Conservation (phyloP, 345 rosid genomes). For the Abelmoschus esculentus region DNA sequence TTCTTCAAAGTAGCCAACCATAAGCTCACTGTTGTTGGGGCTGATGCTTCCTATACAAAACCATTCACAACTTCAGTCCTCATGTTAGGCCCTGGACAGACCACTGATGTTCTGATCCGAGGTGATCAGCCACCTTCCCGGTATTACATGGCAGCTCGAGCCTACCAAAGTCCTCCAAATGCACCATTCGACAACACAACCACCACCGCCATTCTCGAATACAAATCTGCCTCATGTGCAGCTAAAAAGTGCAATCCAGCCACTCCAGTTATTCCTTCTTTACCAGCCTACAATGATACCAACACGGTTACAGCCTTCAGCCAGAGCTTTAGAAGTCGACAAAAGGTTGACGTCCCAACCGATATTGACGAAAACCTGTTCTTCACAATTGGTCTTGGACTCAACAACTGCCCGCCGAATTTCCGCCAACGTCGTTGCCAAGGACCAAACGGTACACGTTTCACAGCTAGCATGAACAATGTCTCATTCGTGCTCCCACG, state of each 20-base stretch:
- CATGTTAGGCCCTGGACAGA: conserved; percentile 90
- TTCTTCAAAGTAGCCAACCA: conserved; percentile 85
- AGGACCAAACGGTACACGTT: no score
- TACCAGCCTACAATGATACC: conserved; percentile 77
- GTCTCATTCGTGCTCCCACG: no score
- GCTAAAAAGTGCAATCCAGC: conserved; percentile 23
- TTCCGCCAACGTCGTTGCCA: conserved; percentile 7
- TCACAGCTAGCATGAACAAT: no score
- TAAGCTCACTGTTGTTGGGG: conserved; percentile 73
- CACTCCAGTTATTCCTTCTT: conserved; percentile 39
- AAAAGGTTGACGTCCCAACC: conserved; percentile 53
- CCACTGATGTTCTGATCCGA: conserved; percentile 72
- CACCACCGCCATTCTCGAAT: conserved; percentile 81
- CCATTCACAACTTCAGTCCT: conserved; percentile 77
- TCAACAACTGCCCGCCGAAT: conserved; percentile 52
- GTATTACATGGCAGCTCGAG: conserved; percentile 75
- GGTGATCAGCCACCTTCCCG: conserved; percentile 61
- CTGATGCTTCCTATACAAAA: conserved; percentile 76
- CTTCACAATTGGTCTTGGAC: conserved; percentile 74
- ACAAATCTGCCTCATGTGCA: conserved; percentile 65
- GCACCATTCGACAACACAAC: conserved; percentile 84
- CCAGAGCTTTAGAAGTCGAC: conserved; percentile 37
- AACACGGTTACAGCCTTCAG: conserved; percentile 56
- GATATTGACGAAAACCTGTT: conserved; percentile 59
- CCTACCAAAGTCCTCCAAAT: conserved; percentile 72